Conservation (phyloP, 1,139 yeast genomes). For the Zhuliangozyma blackwelliae region DNA sequence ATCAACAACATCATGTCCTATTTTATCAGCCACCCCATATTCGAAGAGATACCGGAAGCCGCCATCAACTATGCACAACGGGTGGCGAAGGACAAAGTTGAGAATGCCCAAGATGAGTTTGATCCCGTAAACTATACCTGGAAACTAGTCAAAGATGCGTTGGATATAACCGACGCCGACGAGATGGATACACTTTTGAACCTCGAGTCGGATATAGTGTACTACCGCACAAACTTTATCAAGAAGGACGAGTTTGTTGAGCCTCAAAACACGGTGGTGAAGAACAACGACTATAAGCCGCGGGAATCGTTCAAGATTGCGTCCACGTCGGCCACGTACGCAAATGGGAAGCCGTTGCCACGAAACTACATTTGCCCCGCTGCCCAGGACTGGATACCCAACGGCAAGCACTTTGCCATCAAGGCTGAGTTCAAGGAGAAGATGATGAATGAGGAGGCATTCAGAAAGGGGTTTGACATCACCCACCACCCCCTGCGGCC, state of each 20-base stretch:
- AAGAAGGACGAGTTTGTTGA: constrained; percentile 28
- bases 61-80: constrained; percentile 32
- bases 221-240: constrained; percentile 44
- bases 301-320: constrained; percentile 26
- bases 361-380: constrained; percentile 28
- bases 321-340: constrained; percentile 11
- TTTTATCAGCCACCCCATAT: constrained; percentile 43
- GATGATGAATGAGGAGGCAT: constrained; percentile 36
- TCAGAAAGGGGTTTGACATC: constrained; percentile 30
- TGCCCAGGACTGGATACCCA: constrained; percentile 38
- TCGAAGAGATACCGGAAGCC: constrained; percentile 45
- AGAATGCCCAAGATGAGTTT: constrained; percentile 10
- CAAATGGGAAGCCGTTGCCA: constrained; percentile 4
- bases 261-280: constrained; percentile 1
- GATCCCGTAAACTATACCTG: constrained; percentile 24
- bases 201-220: constrained; percentile 41
- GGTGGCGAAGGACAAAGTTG: constrained; percentile 11
- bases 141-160: constrained; percentile 33
- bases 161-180: constrained; percentile 22
- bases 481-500: constrained; percentile 32
- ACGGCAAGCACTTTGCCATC: constrained; percentile 24
- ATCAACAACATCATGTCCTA: constrained; percentile 38
- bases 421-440: constrained; percentile 35
- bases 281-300: constrained; percentile 14
- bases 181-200: constrained; percentile 32